Base-by-base conservation (phyloP, 345 rosid genomes). In the Draba incana region DNA sequence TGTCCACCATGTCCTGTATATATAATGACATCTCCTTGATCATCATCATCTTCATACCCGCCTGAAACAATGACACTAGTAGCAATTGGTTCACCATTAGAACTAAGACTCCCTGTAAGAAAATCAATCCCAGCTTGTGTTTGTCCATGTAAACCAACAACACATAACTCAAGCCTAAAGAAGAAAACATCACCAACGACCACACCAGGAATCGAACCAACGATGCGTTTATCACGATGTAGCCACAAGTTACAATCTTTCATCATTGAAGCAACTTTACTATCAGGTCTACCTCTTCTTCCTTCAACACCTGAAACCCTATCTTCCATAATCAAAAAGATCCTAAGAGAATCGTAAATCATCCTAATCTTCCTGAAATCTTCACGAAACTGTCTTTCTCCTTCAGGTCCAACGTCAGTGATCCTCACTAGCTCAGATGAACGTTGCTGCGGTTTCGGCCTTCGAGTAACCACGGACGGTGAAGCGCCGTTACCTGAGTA, bases 1-100 rank as follows among this genome's bases (percentile, higher is more conserved):
- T 90, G 92, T 6, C 97, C 97, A 15, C 97, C 98, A 43, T 90
- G 96, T 4, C 98, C 98, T 0, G 92, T 83, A 58, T 93, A 93
- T 0, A 88, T 74, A 45, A 93, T 71, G 41, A 78, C 74, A 64
- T 92, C 92, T 11, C 97, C 95, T 3, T 76, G 71, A 70, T 92
- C 95, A 58, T 86, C 88, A 52, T 89, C 97, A 12, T 92, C 92
- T 69, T 88, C 98, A 16, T 87, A 92, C 7, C 98, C 98, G 35
- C 97, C 98, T 0, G 98, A 92, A 66, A 86, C 90, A 30, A 92
- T 88, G 28, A 89, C 81, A 68, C 97, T 90, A 1, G 98, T 92
- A 0, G 97, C 98, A 23, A 92, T 87, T 0, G 97, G 92, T 77
- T 92, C 89, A 1, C 96, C 85, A 46, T 81, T 90, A 4, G 94